These are phyloP conservation scores for Amphirosellinia nigrospora DNA, from an alignment of 495 filamentous ascomycete genomes.

Conservation along the genomic window DNA sequence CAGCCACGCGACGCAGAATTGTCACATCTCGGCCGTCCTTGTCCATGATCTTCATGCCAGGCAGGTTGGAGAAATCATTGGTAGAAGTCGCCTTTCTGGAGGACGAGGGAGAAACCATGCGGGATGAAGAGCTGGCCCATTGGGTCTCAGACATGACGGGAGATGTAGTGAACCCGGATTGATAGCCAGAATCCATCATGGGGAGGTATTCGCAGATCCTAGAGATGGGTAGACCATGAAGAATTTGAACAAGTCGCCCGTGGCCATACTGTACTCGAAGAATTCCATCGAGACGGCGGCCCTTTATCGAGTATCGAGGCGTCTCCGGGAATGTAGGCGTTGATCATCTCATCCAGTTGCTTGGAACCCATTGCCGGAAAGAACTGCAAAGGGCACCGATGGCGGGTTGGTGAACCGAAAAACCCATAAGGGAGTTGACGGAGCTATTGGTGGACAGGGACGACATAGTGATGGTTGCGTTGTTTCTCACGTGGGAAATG, in stretches of 20 bases:
- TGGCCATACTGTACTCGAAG: conserved; percentile 50
- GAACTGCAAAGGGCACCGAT: conserved; percentile 60
- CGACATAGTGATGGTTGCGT: conserved; percentile 35
- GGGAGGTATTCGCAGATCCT: conserved; percentile 44
- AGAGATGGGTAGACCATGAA: conserved; percentile 53
- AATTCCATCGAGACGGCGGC: conserved; percentile 61
- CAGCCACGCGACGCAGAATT: conserved; percentile 60
- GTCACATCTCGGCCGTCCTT: conserved; percentile 63
- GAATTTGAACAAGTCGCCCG: conserved; percentile 57
- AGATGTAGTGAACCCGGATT: conserved; percentile 51
- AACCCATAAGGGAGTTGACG: conserved; percentile 49
- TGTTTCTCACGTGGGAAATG: conserved; percentile 3
- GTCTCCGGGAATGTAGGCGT: conserved; percentile 56
- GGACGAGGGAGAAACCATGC: conserved; percentile 32
- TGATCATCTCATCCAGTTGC: conserved; percentile 59
- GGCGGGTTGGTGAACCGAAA: conserved; percentile 56
- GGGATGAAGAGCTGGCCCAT: conserved; percentile 40
- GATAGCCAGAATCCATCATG: conserved; percentile 51
- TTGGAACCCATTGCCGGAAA: conserved; percentile 58
- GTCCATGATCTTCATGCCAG: conserved; percentile 66
- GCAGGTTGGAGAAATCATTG: conserved; percentile 53
- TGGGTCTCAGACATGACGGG: conserved; percentile 49
- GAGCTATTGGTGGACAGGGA: conserved; percentile 48
- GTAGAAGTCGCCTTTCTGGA: conserved; percentile 33
- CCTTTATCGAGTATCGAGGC: conserved; percentile 58